Base-by-base conservation (phyloP, 768 basidiomycete genomes). In the Lentinula edodes region DNA sequence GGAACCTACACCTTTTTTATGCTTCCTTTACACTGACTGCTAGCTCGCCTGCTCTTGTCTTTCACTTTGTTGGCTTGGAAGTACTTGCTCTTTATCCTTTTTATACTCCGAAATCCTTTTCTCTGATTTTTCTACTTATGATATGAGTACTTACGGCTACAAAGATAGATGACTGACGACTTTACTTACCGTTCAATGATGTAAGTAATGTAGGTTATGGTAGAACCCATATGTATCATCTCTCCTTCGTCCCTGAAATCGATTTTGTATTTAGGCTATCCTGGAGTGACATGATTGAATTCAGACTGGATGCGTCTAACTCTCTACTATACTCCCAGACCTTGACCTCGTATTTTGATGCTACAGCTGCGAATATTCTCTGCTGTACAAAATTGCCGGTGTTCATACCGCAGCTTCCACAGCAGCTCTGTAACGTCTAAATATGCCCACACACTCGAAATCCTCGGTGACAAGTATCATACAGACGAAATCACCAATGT, bases 401-500 rank as follows among this genome's bases (percentile, higher is more conserved):
- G 13, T 28, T 13, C 48, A 13, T 39, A 35, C 58, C 58, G 38
- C 51, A 52, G 23, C 38, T 60, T 60, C n/a, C 38, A 35, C 38
- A 38, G 38, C 32, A 52, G 35, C 51, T 36, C 59, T 20, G n/a
- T 48, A 18, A 43, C 34, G 18, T 41, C 39, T 12, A 60, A 61
- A 20, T 43, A 63, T 38, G 15, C 48, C 5, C 42, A 16, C 10
- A 51, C 53, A 58, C 59, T 89, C 51, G 76, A 79, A 54, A 82
- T 91, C 63, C 80, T 88, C 10, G 87, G 85, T n/a, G 71, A 79
- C 51, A 72, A 75, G n/a, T 91, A 95, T 75, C 79, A 83, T 2
- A 81, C 78, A n/a, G 97, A 99, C 76, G 73, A 77, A 35, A 80
- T 77, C 72, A 91, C 95, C 43, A 99, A 99, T 74, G 81, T 93